Base-by-base conservation (phyloP, 129 eudicot species). In the Lactuca saligna region DNA sequence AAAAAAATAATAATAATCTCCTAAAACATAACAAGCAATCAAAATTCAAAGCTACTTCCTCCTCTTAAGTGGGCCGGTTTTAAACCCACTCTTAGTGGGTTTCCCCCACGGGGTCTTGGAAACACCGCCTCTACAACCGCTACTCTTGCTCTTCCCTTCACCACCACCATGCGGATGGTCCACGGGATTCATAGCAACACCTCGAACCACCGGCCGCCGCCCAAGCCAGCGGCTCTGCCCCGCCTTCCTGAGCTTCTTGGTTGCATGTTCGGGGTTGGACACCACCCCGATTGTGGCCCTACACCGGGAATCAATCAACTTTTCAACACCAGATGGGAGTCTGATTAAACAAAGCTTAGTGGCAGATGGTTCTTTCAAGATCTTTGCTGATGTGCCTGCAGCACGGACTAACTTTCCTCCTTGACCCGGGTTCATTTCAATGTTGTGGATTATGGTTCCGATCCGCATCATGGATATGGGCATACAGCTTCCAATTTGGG, bases 91-190 rank as follows among this genome's bases (percentile, higher is more conserved):
- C 70, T 91, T 91, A 16, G 88, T 85, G 14, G 96, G 97, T 73
- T 85, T 88, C 7, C 96, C 96, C 96, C 96, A 91, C 0, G 97
- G 97, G 6, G 80, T 79, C 42, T 48, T 31, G 0, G 97, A 88
- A 31, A 60, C 77, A 65, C 68, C 34, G 2, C 96, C 96, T 63
- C 81, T 84, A 72, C 75, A 79, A 7, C 96, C 97, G 55, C 96
- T 74, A 79, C 96, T 86, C 82, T 88, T 88, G 77, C 94, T 91
- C 76, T 58, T 91, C 69, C 97, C 97, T 64, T 91, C 97, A 69
- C 96, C 97, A 65, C 97, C 97, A 51, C 96, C 97, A 77, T 91
- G 97, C 2, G 97, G 97, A 81, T 91, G 97, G 70, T 91, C 97
- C 68, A 88, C 80, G 2, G 96, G 96, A 68, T 91, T 91, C 93